These are phyloP conservation scores for Entomortierella chlamydospora DNA, from an alignment of 192 early-diverging fungal species.

Conservation along the genomic window DNA sequence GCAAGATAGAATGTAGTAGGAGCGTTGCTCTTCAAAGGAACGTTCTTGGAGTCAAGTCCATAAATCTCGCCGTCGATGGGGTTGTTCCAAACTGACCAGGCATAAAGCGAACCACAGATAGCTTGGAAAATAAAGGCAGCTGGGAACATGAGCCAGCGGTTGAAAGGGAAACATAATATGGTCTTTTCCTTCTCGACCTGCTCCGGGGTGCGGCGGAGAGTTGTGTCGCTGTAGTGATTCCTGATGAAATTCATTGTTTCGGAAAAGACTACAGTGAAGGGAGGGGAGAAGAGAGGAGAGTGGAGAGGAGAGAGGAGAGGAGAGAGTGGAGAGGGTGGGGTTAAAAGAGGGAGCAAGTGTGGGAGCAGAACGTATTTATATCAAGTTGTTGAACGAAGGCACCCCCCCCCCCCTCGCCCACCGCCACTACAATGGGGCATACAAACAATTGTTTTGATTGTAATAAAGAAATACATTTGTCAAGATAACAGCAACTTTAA, in stretches of 20 bases:
- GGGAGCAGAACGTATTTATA: neutral
- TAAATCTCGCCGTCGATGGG: constrained; percentile 72
- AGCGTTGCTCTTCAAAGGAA: constrained; percentile 37
- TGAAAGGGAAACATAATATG: constrained; percentile 58
- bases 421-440: too few species aligned
- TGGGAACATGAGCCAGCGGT: constrained; percentile 76
- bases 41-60: constrained; percentile 56
- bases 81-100: constrained; percentile 82
- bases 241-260: constrained; percentile 8
- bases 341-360: neutral
- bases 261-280: neutral
- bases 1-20: constrained; percentile 82
- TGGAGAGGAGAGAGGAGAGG: neutral
- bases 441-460: neutral
- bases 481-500: neutral
- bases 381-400: neutral
- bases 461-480: neutral
- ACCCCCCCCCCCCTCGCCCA: too few species aligned
- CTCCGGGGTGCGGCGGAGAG: constrained; percentile 67
- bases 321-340: neutral
- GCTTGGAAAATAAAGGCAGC: constrained; percentile 79
- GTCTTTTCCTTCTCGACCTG: constrained; percentile 69
- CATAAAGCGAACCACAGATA: constrained; percentile 80
- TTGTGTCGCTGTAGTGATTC: constrained; percentile 58
- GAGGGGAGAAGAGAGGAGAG: neutral